Evolutionary conservation across 2,329 filamentous ascomycete species (phyloP), one percentile per base, ranked within the genome.

Genomic region (Harringtonia lauricola): DNA sequence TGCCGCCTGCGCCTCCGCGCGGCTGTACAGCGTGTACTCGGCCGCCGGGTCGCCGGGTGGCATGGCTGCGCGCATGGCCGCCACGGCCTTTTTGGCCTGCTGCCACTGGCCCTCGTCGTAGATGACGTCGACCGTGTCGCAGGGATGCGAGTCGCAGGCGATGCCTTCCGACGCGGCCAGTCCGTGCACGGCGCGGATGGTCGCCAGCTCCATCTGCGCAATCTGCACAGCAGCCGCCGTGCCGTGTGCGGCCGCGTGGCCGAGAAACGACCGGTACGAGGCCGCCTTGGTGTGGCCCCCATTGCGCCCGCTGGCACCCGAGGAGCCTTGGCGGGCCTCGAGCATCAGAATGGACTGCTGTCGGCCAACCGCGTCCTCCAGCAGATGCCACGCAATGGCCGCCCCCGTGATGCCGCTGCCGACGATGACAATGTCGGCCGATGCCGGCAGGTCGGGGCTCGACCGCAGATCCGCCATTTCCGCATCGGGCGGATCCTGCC

Each of bases 341-440:
- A 83, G 61, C 66, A 83, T 71, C 3, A 83, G 66, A 4, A 82
- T 63, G 39, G 67, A 63, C 24, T 60, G 56, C 38, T 57, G 45
- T 13, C 7, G 12, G n/a, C 3, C 26, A 14, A 2, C 13, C 3
- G 3, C 26, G 21, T 35, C 15, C 19, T 49, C 45, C 15, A 63
- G 65, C 50, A 79, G 61, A 49, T 71, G 71, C 55, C 72, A 72
- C 10, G 76, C 77, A 7, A 72, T 67, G 39, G 70, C 73, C 5
- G 73, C 66, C n/a, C 79, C 79, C 3, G 75, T 76, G 49, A 83
- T 79, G 22, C 79, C 79, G 55, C 71, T 79, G 24, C 79, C 79
- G 26, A 83, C 66, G 36, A 84, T 72, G 14, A 82, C 68, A 1
- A 79, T 65, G 55, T 81, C 77, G 2, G 71, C 74, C 39, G 62